Base-by-base conservation (phyloP, 1,139 yeast genomes). In the Geotrichum histeridarum region DNA sequence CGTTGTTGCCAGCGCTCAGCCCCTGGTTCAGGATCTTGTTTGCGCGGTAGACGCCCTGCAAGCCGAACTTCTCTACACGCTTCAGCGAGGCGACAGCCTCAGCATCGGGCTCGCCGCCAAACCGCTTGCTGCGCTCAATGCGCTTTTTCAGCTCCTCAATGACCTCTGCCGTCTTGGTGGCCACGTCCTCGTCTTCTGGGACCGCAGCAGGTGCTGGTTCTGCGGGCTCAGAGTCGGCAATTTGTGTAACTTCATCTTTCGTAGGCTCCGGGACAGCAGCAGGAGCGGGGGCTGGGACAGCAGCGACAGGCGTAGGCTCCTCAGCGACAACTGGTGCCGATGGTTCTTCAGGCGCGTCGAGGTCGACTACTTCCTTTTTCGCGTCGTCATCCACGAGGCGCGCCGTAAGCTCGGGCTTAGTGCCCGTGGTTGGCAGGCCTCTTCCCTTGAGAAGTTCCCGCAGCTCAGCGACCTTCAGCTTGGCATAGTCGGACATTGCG, bases 1-100 rank as follows among this genome's bases (percentile, higher is more conserved):
- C 18, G 42, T 11, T 18, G 17, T 22, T 31, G 37, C 52, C 31
- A 43, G 33, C 36, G 8, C 41, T 17, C 22, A 12, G 45, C 32
- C 11, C 36, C 32, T 45, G 18, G 9, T 35, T 32, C 39, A 44
- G 36, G 38, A 52, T 42, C 17, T 12, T 30, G 27, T 50, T n/a
- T 6, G 51, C 47, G 7, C 38, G 30, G 12, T 41, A 36, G 9
- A 30, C 38, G 42, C 48, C 45, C 17, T 84, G 86, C 54, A 89
- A 81, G 27, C 97, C 98, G 65, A 89, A 90, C 73, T 87, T 88
- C 67, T 84, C 85, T 60, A 89, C 82, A 65, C 97, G 80, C 36
- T 75, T 76, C 63, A 86, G 76, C 8, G 44, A 22, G 61, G 59
- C 63, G 32, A 65, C 58, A 49, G 64, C 67, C 72, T 86, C 78